Evolutionary conservation across 2,329 filamentous ascomycete species (phyloP).

Genomic region (Monosporascus ibericus): DNA sequence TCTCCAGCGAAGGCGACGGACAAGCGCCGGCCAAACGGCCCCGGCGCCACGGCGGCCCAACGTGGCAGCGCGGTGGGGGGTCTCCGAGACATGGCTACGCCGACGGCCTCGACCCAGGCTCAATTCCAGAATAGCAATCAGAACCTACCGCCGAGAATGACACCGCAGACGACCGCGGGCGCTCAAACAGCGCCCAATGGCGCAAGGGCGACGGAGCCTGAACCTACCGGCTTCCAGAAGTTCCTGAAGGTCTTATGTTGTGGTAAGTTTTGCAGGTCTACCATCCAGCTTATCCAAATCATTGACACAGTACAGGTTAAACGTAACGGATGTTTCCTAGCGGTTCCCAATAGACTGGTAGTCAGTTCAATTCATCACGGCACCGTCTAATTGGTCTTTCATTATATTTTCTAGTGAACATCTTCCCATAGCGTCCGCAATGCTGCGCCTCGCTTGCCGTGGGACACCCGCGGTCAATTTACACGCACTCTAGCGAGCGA

Average conservation of each 20-base stretch:
- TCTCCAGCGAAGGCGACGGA: slow-evolving; percentile 77
- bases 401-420: slow-evolving; percentile 19
- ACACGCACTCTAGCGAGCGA: not conserved
- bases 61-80: slow-evolving; percentile 70
- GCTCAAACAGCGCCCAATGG: slow-evolving; percentile 49
- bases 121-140: slow-evolving; percentile 95
- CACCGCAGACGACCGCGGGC: slow-evolving; percentile 54
- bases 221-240: slow-evolving; percentile 82
- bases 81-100: slow-evolving; percentile 71
- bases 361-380: slow-evolving; percentile 20
- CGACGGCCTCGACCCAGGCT: slow-evolving; percentile 85
- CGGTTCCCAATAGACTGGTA: slow-evolving; percentile 25
- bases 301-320: slow-evolving; percentile 17
- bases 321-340: slow-evolving; percentile 17
- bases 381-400: slow-evolving; percentile 19
- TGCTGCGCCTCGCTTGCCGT: slow-evolving; percentile 1
- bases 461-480: not conserved
- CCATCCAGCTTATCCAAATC: not conserved
- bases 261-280: slow-evolving; percentile 46
- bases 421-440: slow-evolving; percentile 11
- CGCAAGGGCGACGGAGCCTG: slow-evolving; percentile 58
- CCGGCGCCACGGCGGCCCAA: slow-evolving; percentile 67
- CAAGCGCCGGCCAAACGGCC: slow-evolving; percentile 75
- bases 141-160: slow-evolving; percentile 66
- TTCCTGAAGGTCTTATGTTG: slow-evolving; percentile 91